Base-by-base conservation (phyloP, 1,284 basidiomycete species). In the Cryptococcus deneoformans region DNA sequence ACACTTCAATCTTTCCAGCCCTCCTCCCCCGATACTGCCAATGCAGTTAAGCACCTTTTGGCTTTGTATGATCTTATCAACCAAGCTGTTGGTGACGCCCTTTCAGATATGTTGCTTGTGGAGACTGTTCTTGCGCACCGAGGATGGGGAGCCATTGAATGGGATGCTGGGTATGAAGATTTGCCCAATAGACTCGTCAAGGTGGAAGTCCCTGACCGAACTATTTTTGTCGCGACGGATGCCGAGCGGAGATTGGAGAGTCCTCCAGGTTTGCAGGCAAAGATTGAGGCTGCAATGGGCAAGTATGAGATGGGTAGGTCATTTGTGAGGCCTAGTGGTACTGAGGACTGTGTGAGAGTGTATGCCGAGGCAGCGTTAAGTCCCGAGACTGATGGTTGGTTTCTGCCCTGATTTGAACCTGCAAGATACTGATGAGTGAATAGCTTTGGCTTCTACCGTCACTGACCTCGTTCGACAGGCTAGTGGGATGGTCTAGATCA, bases 121-220 rank as follows among this genome's bases (percentile, higher is more conserved):
- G 94, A 98, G 72, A 86, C 87, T 20, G 89, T 99, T 39, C 86
- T 99, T 36, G 84, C 92, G 1, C 89, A 95, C 78, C 87, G 88
- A 74, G 85, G 87, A 6, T 95, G 91, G 82, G 85, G 84, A 36
- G 90, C 89, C 5, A 76, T 83, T 10, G 88, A 94, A 71, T 99
- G 96, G 96, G 91, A 99, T 73, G 87, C 87, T 12, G 81, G 92
- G 34, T 99, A 99, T 78, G 84, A 87, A 42, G 96, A 99, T 75
- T 80, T 98, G 54, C 96, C 96, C 2, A 99, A 99, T 79, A 85
- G 92, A 58, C 83, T 99, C n/a, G 88, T 98, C 63, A 99, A 98
- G 77, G 94, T 99, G 9, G 84, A 88, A 57, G 96, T 99, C 2
- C 80, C 81, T 44, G 87, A 99, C 75, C 83, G 95, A 59, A 85